Base-by-base conservation (phyloP, 1,284 basidiomycete species). In the Trametes versicolor region DNA sequence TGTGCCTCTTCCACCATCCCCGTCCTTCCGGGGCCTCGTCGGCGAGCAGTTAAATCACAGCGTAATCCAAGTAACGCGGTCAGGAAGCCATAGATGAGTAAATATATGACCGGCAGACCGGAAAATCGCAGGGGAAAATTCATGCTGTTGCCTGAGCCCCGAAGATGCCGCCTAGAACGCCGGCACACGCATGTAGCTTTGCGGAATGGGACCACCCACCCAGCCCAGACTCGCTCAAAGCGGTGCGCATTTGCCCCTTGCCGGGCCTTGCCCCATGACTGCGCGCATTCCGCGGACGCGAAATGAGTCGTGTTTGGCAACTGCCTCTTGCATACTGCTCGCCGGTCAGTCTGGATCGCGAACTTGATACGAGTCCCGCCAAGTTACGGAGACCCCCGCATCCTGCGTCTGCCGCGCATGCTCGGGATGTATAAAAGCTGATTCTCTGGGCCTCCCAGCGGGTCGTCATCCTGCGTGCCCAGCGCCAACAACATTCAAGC, bases 321-420 rank as follows among this genome's bases (percentile, higher is more conserved):
- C 58, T 63, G 57, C 66, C 58, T 60, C 43, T 29, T 47, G 43
- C 60, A 49, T 55, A 21, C 51, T 45, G n/a, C 45, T 39, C 39
- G 25, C 49, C 58, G 58, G 56, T 47, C 58, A 49, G 68, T 69
- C 68, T 69, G 58, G 68, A 69, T 55, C 43, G 12, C 49, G 39
- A 36, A 0, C 32, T 36, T 64, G 67, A 61, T 65, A 65, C 68
- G 68, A 60, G 56, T 64, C 25, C 68, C 68, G 68, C 68, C 68
- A 66, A 54, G 65, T 62, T 63, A 64, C 68, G 68, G 68, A 60
- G 41, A 9, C 25, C 9, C 36, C 17, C 15, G 6, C 27, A 19
- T 39, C 54, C 58, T 63, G 9, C 56, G 60, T 47, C 60, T 58
- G 47, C 61, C 52, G 58, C 39, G 47, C 48, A 36, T 41, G 27